These are phyloP conservation scores for Saturnispora silvae DNA, from an alignment of 805 yeast genomes.

Conservation along the genomic window DNA sequence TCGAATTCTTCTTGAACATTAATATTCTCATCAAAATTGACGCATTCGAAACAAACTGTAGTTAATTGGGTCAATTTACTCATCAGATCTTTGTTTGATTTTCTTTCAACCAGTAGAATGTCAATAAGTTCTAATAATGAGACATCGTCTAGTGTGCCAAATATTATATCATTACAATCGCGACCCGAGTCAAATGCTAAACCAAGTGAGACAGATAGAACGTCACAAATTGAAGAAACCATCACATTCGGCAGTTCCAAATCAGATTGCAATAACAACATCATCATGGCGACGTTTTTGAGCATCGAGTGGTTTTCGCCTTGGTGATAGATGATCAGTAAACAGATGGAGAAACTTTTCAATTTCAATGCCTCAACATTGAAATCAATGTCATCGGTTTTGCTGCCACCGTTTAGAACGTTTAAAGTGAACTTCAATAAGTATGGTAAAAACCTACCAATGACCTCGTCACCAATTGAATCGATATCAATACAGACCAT, in stretches of 20 bases:
- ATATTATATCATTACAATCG: slow-evolving; percentile 18
- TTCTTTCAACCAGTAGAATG: slow-evolving; percentile 18
- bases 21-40: slow-evolving; percentile 30
- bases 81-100: slow-evolving; percentile 2
- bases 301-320: slow-evolving; percentile 42
- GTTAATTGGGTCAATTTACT: slow-evolving; percentile 44
- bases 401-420: slow-evolving; percentile 1
- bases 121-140: slow-evolving; percentile 15
- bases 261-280: slow-evolving; percentile 33
- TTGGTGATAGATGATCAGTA: slow-evolving; percentile 36
- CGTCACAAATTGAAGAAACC: slow-evolving; percentile 34
- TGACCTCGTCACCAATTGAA: slow-evolving; percentile 32
- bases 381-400: neutral
- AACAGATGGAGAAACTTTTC: slow-evolving; percentile 18
- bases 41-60: slow-evolving; percentile 47
- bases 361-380: slow-evolving; percentile 6
- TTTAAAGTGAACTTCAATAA: slow-evolving; percentile 12
- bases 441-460: slow-evolving; percentile 23
- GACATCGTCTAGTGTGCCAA: slow-evolving; percentile 8
- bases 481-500: slow-evolving; percentile 40
- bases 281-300: slow-evolving; percentile 31
- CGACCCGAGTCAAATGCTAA: slow-evolving; percentile 31
- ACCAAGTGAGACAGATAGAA: slow-evolving; percentile 34
- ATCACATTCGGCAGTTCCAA: slow-evolving; percentile 27
- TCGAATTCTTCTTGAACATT: slow-evolving; percentile 13